phyloP scores from a whole-genome alignment of 2,329 filamentous ascomycete species.

The Ampelomyces quisqualis region DNA sequence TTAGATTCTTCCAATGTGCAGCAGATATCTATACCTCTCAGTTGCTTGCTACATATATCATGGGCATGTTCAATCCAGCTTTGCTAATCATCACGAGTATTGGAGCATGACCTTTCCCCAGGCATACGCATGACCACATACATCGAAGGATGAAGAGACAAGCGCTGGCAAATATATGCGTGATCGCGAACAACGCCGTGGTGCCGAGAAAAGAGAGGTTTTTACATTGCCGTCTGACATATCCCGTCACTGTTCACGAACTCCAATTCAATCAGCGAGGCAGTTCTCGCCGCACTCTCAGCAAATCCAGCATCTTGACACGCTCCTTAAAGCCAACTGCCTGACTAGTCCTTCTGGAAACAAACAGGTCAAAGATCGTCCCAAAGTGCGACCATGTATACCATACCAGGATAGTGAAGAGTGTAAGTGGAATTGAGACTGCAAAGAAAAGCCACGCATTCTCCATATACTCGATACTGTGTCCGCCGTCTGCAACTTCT shows the following conservation, averaged over 20 bases:
- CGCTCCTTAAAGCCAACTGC: background rate
- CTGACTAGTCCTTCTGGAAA: background rate
- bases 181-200: no score
- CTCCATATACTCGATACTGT: conserved; percentile 14
- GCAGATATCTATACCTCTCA: no score
- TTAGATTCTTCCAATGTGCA: no score
- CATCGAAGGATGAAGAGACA: no score
- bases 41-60: no score
- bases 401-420: conserved; percentile 23
- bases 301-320: background rate
- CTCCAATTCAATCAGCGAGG: background rate
- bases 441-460: conserved; percentile 29
- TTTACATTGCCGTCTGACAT: background rate
- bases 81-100: no score
- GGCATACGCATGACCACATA: no score
- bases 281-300: background rate
- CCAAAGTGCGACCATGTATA: conserved; percentile 19
- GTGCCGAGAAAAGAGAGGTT: background rate
- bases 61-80: no score
- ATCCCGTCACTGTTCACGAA: background rate
- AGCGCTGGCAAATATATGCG: no score
- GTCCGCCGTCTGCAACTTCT: conserved; percentile 6
- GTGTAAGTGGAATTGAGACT: conserved; percentile 22
- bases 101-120: no score
- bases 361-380: conserved; percentile 1